These are phyloP conservation scores for Rhizopogon vulgaris DNA, from an alignment of 768 basidiomycete genomes.

Conservation along the genomic window DNA sequence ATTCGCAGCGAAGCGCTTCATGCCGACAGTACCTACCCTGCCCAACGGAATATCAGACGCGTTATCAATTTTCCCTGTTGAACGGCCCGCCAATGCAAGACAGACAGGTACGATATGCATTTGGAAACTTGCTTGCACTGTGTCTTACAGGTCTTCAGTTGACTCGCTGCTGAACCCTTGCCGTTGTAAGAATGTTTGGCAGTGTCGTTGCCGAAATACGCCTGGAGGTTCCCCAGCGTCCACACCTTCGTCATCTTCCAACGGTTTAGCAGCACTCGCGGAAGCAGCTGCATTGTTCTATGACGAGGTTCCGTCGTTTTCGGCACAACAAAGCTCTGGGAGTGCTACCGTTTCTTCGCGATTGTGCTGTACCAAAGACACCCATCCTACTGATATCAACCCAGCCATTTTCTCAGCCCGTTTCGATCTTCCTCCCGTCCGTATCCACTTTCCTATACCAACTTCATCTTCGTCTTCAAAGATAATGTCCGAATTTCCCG, in stretches of 20 bases:
- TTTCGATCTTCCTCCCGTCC: slow-evolving; percentile 17
- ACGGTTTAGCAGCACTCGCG: slow-evolving; percentile 30
- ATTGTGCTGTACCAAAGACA: slow-evolving; percentile 16
- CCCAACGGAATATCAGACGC: slow-evolving; percentile 70
- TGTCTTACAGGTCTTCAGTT: slow-evolving; percentile 32
- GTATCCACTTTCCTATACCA: slow-evolving; percentile 47
- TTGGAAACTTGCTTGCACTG: slow-evolving; percentile 3
- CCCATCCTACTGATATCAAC: background rate
- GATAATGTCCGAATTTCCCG: slow-evolving; percentile 39
- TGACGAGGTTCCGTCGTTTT: background rate
- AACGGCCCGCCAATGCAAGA: slow-evolving; percentile 35
- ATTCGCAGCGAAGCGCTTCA: slow-evolving; percentile 54
- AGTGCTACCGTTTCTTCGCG: slow-evolving; percentile 4
- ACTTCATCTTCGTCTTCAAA: slow-evolving; percentile 15
- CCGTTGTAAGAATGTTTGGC: slow-evolving; percentile 48
- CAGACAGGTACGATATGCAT: slow-evolving; percentile 39
- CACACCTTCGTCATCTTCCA: background rate
- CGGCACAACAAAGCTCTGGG: background rate
- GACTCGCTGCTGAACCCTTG: slow-evolving; percentile 61
- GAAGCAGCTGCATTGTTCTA: slow-evolving; percentile 27
- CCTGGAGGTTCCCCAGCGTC: background rate
- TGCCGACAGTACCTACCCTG: slow-evolving; percentile 64
- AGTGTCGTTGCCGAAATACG: slow-evolving; percentile 41
- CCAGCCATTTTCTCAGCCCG: background rate
- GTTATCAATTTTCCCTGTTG: slow-evolving; percentile 20